Evolutionary conservation across 2,329 filamentous ascomycete species (phyloP), one percentile per base, ranked within the genome.

Genomic region (Colletotrichum salicis): DNA sequence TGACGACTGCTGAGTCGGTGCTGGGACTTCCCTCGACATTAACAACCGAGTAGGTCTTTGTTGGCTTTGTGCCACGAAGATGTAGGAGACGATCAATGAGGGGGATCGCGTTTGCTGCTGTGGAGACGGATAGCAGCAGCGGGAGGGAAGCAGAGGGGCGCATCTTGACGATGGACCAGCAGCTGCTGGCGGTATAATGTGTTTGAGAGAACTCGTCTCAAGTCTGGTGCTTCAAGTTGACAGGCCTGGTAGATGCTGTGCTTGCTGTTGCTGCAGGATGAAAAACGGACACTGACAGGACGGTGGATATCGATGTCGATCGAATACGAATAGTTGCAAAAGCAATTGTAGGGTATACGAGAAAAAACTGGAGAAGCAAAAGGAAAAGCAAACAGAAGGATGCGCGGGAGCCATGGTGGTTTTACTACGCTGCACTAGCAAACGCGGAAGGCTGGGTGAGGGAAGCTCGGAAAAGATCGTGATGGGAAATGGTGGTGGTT

Each of bases 31-130:
- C 76, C 27, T 76, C 75, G 22, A 73, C 76, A 41, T 70, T 76
- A 51, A 84, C 81, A 35, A 84, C 80, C 3, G 81, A 82, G 60
- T 84, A 84, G 27, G 37, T 59, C 65, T 68, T 71, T 33, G 54
- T 67, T 27, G 70, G 64, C 52, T 55, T 72, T 56, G 51, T 48
- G 19, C 37, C 71, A 64, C 57, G 73, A 8, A 45, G 60, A 31
- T 62, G 56, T 7, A 71, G 55, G 59, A 67, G 52, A 31, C 33
- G 57, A 67, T 75, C 73, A 48, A 77, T 63, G 19, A 82, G 74
- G 5, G 82, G 81, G 57, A 80, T 68, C 4, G 77, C 77, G 12
- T 72, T 69, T 48, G 75, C 77, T 41, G 74, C 57, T n/a, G 76
- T 70, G 24, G 77, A 72, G 29, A 79, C 57, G 11, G 76, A 68